A percentile compares a stretch with the other conserved stretches of the same genome.
Conservation (phyloP, 129 eudicot species). For the Calendula officinalis region DNA sequence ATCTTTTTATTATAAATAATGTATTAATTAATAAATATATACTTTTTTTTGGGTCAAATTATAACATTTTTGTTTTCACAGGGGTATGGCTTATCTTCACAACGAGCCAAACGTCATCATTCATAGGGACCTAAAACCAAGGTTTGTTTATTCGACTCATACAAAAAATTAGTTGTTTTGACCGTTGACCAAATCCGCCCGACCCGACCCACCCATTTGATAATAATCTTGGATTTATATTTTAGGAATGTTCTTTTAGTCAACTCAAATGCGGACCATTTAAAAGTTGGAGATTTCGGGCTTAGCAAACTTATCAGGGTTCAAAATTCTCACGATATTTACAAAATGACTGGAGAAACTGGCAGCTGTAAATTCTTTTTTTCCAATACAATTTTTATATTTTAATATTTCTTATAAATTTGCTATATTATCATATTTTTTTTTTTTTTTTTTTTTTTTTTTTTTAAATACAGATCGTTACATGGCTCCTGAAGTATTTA, state of each 20-base stretch:
- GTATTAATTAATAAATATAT: neutral
- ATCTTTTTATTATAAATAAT: neutral
- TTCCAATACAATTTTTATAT: no score
- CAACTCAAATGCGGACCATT: constrained; percentile 90
- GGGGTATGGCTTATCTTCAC: constrained; percentile 99
- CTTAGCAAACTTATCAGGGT: constrained; percentile 91
- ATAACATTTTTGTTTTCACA: constrained; percentile 30
- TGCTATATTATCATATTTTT: no score
- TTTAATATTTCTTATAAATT: no score
- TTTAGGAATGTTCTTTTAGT: constrained; percentile 94
- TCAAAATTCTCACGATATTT: constrained; percentile 84
- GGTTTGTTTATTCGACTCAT: constrained; percentile 45
- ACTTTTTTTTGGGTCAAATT: constrained; percentile 5
- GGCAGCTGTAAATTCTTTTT: constrained; percentile 66
- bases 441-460: neutral
- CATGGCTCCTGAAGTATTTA: constrained; percentile 99
- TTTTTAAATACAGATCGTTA: constrained; percentile 63
- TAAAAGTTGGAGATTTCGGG: constrained; percentile 98
- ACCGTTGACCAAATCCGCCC: neutral
- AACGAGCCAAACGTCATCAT: constrained; percentile 92
- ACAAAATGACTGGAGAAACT: constrained; percentile 97
- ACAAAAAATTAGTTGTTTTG: no score
- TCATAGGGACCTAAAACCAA: constrained; percentile 93
- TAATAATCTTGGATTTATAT: constrained; percentile 6
- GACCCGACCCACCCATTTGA: neutral